phyloP scores from a whole-genome alignment of 2,329 filamentous ascomycete species.

The Mariannaea sp. region DNA sequence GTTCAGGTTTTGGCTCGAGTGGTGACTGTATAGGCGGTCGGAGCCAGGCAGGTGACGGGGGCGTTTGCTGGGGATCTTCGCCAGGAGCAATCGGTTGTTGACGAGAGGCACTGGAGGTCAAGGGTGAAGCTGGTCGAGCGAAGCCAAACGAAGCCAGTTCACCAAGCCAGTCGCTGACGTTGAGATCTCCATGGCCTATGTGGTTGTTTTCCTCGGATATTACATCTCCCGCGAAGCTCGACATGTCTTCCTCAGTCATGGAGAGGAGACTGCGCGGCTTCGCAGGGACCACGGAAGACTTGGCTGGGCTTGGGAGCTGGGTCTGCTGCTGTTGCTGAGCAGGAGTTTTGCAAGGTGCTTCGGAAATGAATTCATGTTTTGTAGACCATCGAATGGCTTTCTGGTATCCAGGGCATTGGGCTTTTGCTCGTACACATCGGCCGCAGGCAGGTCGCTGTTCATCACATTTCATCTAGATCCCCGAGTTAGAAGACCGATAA shows the following conservation, averaged over 20 bases:
- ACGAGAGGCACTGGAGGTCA: not conserved
- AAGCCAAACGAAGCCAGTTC: constrained; percentile 1
- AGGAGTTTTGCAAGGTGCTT: not conserved
- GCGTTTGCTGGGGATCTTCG: not conserved
- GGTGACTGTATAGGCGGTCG: not conserved
- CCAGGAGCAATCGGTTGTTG: not conserved
- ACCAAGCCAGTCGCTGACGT: constrained; percentile 7
- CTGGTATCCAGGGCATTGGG: constrained; percentile 22
- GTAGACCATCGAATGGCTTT: constrained; percentile 18
- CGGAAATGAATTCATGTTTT: constrained; percentile 18
- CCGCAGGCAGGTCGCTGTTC: constrained; percentile 19
- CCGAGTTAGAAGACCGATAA: not conserved
- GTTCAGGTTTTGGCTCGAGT: not conserved
- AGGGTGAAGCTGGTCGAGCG: not conserved
- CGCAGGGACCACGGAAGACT: not conserved
- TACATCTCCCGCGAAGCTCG: not conserved
- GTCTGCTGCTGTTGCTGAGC: not conserved
- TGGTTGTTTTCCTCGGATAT: not conserved
- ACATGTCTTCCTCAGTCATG: not conserved
- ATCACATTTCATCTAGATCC: constrained; percentile 20
- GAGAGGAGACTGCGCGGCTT: not conserved
- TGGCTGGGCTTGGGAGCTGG: constrained; percentile 1
- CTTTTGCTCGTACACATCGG: constrained; percentile 14
- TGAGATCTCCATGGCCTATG: not conserved
- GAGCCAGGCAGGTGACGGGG: constrained; percentile 1